Conservation (phyloP, 2,329 filamentous ascomycete genomes). For the Leptographium wingfieldii region DNA sequence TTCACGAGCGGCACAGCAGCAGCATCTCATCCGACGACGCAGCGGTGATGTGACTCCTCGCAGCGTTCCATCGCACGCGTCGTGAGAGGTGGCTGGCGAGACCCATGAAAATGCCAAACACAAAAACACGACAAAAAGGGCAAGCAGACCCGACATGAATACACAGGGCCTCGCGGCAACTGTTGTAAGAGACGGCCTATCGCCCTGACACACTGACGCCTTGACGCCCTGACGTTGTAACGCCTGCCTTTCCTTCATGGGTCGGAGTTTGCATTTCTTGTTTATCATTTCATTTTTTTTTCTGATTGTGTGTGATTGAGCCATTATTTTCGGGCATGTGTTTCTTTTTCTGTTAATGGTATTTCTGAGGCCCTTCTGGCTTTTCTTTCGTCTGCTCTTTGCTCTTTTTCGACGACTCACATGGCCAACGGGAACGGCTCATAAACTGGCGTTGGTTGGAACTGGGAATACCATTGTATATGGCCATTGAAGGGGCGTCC, state of each 20-base stretch:
- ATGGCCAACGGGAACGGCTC: background rate
- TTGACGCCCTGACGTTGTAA: background rate
- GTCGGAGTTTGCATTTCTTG: constrained; percentile 1
- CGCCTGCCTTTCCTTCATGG: background rate
- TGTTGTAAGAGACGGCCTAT: background rate
- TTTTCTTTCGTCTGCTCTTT: background rate
- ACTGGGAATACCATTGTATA: background rate
- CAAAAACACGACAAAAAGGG: background rate
- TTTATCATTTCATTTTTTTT: constrained; percentile 1
- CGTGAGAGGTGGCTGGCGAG: constrained; percentile 9
- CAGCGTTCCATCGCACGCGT: constrained; percentile 37
- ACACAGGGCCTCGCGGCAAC: background rate
- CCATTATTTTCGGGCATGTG: background rate
- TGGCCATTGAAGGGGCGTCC: background rate
- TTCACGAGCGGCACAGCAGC: constrained; percentile 34
- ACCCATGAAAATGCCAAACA: background rate
- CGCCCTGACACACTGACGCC: background rate
- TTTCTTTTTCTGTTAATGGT: background rate
- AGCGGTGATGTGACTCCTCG: constrained; percentile 45
- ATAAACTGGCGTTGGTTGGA: constrained; percentile 1
- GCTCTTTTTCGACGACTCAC: background rate
- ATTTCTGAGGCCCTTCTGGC: background rate
- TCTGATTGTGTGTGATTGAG: background rate
- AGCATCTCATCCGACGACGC: constrained; percentile 31
- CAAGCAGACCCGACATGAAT: background rate